phyloP scores from a whole-genome alignment of 2,329 filamentous ascomycete genomes.

The Colletotrichum spinosum region DNA sequence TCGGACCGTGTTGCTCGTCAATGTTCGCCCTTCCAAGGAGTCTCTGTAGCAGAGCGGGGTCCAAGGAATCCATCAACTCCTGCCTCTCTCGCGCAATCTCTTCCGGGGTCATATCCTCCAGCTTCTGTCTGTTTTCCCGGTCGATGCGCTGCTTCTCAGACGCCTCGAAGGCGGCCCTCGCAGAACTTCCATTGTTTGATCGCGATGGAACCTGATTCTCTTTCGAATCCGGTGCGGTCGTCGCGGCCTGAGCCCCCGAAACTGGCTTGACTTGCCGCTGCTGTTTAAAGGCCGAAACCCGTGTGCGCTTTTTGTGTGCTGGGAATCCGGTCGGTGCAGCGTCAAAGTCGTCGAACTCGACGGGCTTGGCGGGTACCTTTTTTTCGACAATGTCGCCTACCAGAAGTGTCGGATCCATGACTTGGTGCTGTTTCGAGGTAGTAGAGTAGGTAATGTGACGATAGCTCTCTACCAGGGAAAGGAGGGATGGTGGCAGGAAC shows the following conservation, averaged over 20 bases:
- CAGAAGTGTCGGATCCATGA: conserved; percentile 61
- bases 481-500: background rate
- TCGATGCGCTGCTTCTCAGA: conserved; percentile 81
- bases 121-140: conserved; percentile 79
- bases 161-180: conserved; percentile 49
- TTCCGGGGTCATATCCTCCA: conserved; percentile 82
- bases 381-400: conserved; percentile 86
- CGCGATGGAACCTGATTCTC: conserved; percentile 11
- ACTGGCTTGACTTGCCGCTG: conserved; percentile 57
- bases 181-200: conserved; percentile 36
- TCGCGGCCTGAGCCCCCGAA: conserved; percentile 42
- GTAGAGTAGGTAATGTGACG: background rate
- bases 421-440: background rate
- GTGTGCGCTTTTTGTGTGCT: conserved; percentile 82
- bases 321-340: conserved; percentile 80
- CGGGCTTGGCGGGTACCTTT: conserved; percentile 69
- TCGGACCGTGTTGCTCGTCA: conserved; percentile 66
- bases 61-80: conserved; percentile 83
- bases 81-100: conserved; percentile 85
- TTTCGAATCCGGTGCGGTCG: conserved; percentile 8
- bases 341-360: conserved; percentile 70
- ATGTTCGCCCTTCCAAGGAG: conserved; percentile 82
- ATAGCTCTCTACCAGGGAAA: background rate
- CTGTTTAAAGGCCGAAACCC: conserved; percentile 84
- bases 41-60: conserved; percentile 80